A percentile compares a stretch with the other conserved stretches of the same genome.
Evolutionary conservation across 495 filamentous ascomycete genomes (phyloP).

Genomic region (Annulohypoxylon bovei): DNA sequence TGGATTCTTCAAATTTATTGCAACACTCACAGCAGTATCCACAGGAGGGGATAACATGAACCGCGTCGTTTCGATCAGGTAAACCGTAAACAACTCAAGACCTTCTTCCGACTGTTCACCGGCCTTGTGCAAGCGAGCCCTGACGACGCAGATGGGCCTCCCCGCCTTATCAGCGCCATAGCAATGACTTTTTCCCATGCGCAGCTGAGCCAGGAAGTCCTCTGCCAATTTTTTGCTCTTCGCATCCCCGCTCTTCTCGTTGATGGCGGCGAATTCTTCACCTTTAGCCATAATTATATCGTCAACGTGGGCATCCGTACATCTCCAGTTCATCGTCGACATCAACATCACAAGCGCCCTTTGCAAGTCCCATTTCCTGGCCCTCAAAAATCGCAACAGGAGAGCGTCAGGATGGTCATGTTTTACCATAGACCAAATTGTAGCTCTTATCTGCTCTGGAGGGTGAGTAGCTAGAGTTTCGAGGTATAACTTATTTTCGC

Average conservation of each 20-base stretch:
- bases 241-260: conserved; percentile 64
- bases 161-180: conserved; percentile 88
- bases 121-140: conserved; percentile 80
- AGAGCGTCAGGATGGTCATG: conserved; percentile 92
- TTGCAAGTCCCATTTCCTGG: conserved; percentile 95
- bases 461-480: conserved; percentile 77
- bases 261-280: conserved; percentile 71
- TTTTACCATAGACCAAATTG: conserved; percentile 97
- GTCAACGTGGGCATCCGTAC: conserved; percentile 82
- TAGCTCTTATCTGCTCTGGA: conserved; percentile 79
- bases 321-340: conserved; percentile 91
- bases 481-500: conserved; percentile 86
- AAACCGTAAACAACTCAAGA: conserved; percentile 90
- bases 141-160: conserved; percentile 86
- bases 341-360: conserved; percentile 94
- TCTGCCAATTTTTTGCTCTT: conserved; percentile 71
- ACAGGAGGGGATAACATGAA: conserved; percentile 81
- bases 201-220: conserved; percentile 85
- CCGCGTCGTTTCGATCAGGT: conserved; percentile 90
- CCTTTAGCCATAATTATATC: conserved; percentile 85
- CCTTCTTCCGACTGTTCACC: conserved; percentile 83
- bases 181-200: conserved; percentile 94
- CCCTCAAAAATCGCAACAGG: conserved; percentile 87
- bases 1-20: not conserved
- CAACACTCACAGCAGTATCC: conserved; percentile 86